A percentile compares a stretch with the other conserved stretches of the same genome.
These are phyloP conservation scores for Phellopilus nigrolimitatus DNA, from an alignment of 1,284 basidiomycete genomes.

Conservation along the genomic window DNA sequence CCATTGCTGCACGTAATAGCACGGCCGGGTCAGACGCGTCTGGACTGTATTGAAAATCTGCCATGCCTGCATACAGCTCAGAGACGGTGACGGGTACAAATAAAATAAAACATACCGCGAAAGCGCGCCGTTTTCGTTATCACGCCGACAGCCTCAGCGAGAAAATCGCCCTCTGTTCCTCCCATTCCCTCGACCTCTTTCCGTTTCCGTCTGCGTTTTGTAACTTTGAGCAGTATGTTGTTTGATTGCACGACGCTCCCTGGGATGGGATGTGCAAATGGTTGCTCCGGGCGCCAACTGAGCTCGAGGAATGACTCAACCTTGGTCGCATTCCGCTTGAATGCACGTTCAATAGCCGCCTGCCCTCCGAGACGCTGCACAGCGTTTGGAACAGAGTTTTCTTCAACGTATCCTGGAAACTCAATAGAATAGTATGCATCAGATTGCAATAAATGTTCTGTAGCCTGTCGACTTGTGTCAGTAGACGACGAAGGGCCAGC, in stretches of 20 bases:
- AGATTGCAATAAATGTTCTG: slow-evolving; percentile 49
- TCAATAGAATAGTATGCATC: slow-evolving; percentile 76
- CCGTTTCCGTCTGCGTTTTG: slow-evolving; percentile 57
- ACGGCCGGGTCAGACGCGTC: slow-evolving; percentile 64
- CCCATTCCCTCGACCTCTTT: slow-evolving; percentile 23
- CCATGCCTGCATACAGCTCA: slow-evolving; percentile 61
- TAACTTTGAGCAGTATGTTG: slow-evolving; percentile 78
- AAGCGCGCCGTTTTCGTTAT: slow-evolving; percentile 84
- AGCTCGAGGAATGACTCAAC: slow-evolving; percentile 68
- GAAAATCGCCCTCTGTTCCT: slow-evolving; percentile 67
- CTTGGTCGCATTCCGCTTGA: slow-evolving; percentile 58
- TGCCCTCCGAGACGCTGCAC: slow-evolving; percentile 67
- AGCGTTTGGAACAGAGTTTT: slow-evolving; percentile 57
- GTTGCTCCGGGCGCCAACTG: slow-evolving; percentile 63
- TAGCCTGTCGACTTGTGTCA: slow-evolving; percentile 29
- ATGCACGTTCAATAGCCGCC: slow-evolving; percentile 63
- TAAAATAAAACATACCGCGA: slow-evolving; percentile 56
- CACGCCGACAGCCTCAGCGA: slow-evolving; percentile 70
- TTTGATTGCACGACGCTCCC: slow-evolving; percentile 73
- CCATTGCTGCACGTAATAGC: slow-evolving; percentile 67
- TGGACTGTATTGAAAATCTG: slow-evolving; percentile 85
- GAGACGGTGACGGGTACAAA: not conserved
- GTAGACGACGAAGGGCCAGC: slow-evolving; percentile 12
- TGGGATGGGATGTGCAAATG: slow-evolving; percentile 76
- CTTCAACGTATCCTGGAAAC: slow-evolving; percentile 81